These are phyloP conservation scores for Pseudognaphalium luteoalbum DNA, from an alignment of 129 eudicot genomes.

Conservation along the genomic window DNA sequence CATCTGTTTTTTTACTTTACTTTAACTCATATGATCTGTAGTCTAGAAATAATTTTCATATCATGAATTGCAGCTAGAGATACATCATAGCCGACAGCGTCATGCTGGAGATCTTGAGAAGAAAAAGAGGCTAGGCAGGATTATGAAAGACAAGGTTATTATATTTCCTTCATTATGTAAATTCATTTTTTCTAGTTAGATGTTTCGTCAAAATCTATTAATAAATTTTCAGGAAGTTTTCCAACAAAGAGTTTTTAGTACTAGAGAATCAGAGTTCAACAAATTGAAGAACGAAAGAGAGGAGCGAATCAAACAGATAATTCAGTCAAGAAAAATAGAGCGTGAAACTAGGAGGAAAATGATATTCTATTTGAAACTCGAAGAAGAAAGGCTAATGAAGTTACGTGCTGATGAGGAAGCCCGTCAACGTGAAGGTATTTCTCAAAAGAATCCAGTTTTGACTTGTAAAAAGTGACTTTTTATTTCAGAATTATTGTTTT, in stretches of 20 bases:
- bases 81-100: slow-evolving; percentile 61
- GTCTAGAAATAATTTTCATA: neutral
- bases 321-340: slow-evolving; percentile 33
- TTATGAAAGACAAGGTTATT: neutral
- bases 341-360: too few species aligned
- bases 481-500: too few species aligned
- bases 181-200: too few species aligned
- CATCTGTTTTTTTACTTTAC: neutral
- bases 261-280: slow-evolving; percentile 49
- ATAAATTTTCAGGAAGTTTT: slow-evolving; percentile 1
- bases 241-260: slow-evolving; percentile 45
- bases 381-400: too few species aligned
- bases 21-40: neutral
- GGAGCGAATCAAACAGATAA: slow-evolving; percentile 45
- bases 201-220: neutral
- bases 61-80: slow-evolving; percentile 49
- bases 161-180: too few species aligned
- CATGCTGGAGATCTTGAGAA: slow-evolving; percentile 72
- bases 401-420: too few species aligned
- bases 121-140: slow-evolving; percentile 29
- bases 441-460: too few species aligned
- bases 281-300: slow-evolving; percentile 52
- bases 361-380: too few species aligned
- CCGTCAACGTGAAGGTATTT: too few species aligned
- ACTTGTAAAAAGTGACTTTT: too few species aligned